Evolutionary conservation across 2,329 filamentous ascomycete species (phyloP), one percentile per base, ranked within the genome.

Genomic region (Acephala macrosclerotiorum): DNA sequence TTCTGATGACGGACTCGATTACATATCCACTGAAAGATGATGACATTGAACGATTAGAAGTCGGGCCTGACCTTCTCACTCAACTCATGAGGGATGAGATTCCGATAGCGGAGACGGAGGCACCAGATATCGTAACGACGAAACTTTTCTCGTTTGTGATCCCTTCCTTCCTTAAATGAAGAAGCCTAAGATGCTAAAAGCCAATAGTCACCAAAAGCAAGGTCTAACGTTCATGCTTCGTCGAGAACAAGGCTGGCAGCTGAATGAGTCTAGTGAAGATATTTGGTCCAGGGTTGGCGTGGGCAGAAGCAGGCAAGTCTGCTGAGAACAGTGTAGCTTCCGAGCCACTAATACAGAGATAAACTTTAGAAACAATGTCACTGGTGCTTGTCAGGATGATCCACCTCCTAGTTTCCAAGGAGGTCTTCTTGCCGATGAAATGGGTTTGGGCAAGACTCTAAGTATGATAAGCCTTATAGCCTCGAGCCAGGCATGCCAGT

Each of bases 361-460:
- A 26, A n/a, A n/a, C n/a, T 72, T 60, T 42, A 62, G 29, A 2
- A 72, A 72, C 25, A 69, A 59, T 38, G 40, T 72, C 22, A 53
- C 9, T 20, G 64, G 61, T 18, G 36, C 6, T 12, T 53, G 20
- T 22, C n/a, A 40, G 51, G 45, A 58, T 18, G 61, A 68, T 33
- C 33, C 25, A 4, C 69, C 68, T 2, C 65, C 63, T 29, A 33
- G 60, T 0, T 71, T 68, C 36, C 51, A 47, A 3, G 71, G 69
- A 8, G 96, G 96, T 70, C 97, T 98, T 66, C 83, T 98, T 57
- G 95, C 96, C 64, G 95, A 98, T 76, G 94, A 97, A 81, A 98
- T 98, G 95, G 95, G 95, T 79, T 84, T 98, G n/a, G 95, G 95
- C 75, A 98, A 98, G 84, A 98, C 95, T 0, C 80, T 98, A 0